These are phyloP conservation scores for Lachnellula suecica DNA, from an alignment of 2,329 filamentous ascomycete species.

Conservation along the genomic window DNA sequence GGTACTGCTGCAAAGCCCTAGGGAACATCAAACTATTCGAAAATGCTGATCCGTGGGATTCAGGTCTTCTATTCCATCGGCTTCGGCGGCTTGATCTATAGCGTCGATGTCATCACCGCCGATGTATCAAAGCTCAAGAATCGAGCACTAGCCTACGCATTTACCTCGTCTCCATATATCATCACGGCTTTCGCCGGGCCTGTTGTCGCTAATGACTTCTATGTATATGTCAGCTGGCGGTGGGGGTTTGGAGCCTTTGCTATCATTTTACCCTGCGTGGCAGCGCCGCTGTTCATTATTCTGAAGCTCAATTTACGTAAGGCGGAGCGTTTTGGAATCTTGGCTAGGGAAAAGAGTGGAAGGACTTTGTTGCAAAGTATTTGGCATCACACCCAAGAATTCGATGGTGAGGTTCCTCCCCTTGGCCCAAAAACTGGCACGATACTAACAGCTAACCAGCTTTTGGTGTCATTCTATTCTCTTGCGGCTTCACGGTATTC, in stretches of 20 bases:
- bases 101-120: slow-evolving; percentile 56
- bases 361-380: slow-evolving; percentile 48
- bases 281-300: slow-evolving; percentile 60
- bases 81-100: slow-evolving; percentile 36
- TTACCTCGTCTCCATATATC: slow-evolving; percentile 45
- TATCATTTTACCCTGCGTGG: slow-evolving; percentile 61
- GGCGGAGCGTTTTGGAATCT: slow-evolving; percentile 52
- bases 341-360: slow-evolving; percentile 40
- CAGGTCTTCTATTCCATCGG: slow-evolving; percentile 30
- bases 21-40: neutral
- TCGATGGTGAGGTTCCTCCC: slow-evolving; percentile 46
- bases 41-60: neutral
- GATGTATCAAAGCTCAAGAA: slow-evolving; percentile 66
- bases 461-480: slow-evolving; percentile 59
- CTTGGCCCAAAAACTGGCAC: neutral
- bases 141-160: slow-evolving; percentile 40
- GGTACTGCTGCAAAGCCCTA: too few relatives aligned
- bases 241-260: slow-evolving; percentile 69
- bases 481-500: slow-evolving; percentile 60
- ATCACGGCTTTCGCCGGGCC: slow-evolving; percentile 64
- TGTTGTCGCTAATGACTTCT: slow-evolving; percentile 53
- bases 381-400: slow-evolving; percentile 56
- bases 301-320: slow-evolving; percentile 53
- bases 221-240: slow-evolving; percentile 56
- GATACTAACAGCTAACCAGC: slow-evolving; percentile 30